Evolutionary conservation across 176 grass and related monocot species (phyloP), one percentile per base, ranked within the genome.

Genomic region (Carex parvula): DNA sequence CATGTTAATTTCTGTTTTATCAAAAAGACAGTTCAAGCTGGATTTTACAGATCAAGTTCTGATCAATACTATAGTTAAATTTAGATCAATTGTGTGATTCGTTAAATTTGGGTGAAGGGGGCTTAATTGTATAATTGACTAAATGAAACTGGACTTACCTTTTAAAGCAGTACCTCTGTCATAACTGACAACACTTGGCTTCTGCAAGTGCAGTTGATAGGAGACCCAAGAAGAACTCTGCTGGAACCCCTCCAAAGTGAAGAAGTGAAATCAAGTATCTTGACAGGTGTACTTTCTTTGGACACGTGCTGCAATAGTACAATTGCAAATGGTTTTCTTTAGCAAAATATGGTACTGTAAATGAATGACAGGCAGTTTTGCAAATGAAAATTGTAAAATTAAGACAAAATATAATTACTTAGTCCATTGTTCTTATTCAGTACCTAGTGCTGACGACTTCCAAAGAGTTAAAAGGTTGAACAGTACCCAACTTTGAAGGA

Each of bases 161-260:
- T 30, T 44, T 22, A 63, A 5, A 24, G 79, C 79, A 46, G 58
- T 35, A 44, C 33, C 17, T 81, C 59, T 81, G 58, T 81, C 79
- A 59, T 81, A 63, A 65, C n/a, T n/a, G 41, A 18, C 79, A 60
- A 63, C 33, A 65, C 60, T 81, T 60, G 0, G 60, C 58, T 44
- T 81, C 57, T 16, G 35, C 67, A 39, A 89, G 61, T 65, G 88
- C 84, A 67, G 55, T 89, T 24, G 50, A 76, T 60, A 89, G 30
- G 81, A 89, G 88, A 65, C 64, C 65, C 29, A 89, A 82, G 74
- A 89, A 89, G 66, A 64, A 89, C 44, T 89, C 88, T 59, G 70
- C 73, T 41, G 88, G 88, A 82, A 89, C 88, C 81, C 84, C 88
- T 82, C 88, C 88, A 50, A 76, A 78, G 41, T 86, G 58, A 77